Evolutionary conservation across 441 rosid species (phyloP).

Genomic region (Viola pubescens): DNA sequence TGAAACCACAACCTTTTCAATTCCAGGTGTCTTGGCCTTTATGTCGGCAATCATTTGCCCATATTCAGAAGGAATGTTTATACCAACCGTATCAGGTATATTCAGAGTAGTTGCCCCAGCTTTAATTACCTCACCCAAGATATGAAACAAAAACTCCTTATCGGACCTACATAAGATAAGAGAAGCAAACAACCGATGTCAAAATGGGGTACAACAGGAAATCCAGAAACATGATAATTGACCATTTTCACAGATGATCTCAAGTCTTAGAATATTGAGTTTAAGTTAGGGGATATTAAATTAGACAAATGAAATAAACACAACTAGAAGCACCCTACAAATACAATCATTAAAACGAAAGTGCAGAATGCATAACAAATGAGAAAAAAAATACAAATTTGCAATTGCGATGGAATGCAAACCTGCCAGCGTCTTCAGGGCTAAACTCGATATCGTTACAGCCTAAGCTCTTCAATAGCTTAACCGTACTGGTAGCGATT

Average conservation of each 20-base stretch:
- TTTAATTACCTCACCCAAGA: conserved; percentile 84
- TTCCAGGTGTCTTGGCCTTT: conserved; percentile 82
- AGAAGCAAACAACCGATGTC: neutral
- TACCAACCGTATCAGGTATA: conserved; percentile 93
- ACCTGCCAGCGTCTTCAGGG: conserved; percentile 95
- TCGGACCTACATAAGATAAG: conserved; percentile 50
- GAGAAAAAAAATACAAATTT: neutral
- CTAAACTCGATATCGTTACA: conserved; percentile 84
- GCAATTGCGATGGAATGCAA: conserved; percentile 7
- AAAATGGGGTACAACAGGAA: neutral
- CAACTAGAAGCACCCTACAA: no score
- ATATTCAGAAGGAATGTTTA: conserved; percentile 66
- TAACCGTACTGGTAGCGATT: conserved; percentile 61
- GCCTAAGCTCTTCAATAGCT: conserved; percentile 63
- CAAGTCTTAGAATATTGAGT: no score
- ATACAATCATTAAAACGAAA: no score
- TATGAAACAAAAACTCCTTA: conserved; percentile 68
- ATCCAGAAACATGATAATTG: no score
- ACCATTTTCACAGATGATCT: no score
- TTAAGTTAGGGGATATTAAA: no score
- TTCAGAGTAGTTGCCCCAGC: conserved; percentile 89
- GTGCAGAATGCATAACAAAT: neutral
- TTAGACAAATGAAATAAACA: no score
- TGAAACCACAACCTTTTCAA: conserved; percentile 68
- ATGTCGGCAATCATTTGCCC: conserved; percentile 80